Evolutionary conservation across 2,329 filamentous ascomycete genomes (phyloP).

Genomic region (Elsinoe batatas): DNA sequence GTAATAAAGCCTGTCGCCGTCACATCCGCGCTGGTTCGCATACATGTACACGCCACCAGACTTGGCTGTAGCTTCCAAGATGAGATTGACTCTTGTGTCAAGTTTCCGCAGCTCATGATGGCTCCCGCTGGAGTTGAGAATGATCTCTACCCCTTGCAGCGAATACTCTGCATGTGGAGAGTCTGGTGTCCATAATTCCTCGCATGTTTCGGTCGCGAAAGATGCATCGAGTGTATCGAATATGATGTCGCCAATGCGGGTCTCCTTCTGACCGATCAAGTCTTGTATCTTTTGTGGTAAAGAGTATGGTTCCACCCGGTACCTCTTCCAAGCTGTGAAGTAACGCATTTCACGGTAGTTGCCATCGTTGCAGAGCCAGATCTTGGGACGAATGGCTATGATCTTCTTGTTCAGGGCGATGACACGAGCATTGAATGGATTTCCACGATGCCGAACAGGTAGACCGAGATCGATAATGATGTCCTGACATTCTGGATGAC

Average conservation of each 20-base stretch:
- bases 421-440: slow-evolving; percentile 57
- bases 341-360: slow-evolving; percentile 42
- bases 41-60: slow-evolving; percentile 54
- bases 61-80: slow-evolving; percentile 55
- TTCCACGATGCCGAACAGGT: slow-evolving; percentile 52
- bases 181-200: slow-evolving; percentile 55
- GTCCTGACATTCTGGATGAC: slow-evolving; percentile 49
- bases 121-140: slow-evolving; percentile 56
- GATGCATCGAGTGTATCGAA: slow-evolving; percentile 53
- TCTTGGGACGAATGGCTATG: slow-evolving; percentile 61
- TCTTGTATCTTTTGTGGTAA: slow-evolving; percentile 51
- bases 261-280: slow-evolving; percentile 45
- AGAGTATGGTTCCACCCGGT: slow-evolving; percentile 54
- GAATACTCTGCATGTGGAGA: slow-evolving; percentile 50
- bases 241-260: slow-evolving; percentile 60
- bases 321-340: slow-evolving; percentile 55
- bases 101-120: slow-evolving; percentile 63
- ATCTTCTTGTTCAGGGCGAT: slow-evolving; percentile 57
- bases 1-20: slow-evolving; percentile 53
- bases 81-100: slow-evolving; percentile 50
- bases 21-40: slow-evolving; percentile 49
- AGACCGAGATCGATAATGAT: slow-evolving; percentile 49
- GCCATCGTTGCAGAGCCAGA: slow-evolving; percentile 62
- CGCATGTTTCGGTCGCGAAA: slow-evolving; percentile 56
- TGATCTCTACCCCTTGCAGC: slow-evolving; percentile 53